Conservation (phyloP, 2,329 filamentous ascomycete genomes). For the Aspergillus sp. region DNA sequence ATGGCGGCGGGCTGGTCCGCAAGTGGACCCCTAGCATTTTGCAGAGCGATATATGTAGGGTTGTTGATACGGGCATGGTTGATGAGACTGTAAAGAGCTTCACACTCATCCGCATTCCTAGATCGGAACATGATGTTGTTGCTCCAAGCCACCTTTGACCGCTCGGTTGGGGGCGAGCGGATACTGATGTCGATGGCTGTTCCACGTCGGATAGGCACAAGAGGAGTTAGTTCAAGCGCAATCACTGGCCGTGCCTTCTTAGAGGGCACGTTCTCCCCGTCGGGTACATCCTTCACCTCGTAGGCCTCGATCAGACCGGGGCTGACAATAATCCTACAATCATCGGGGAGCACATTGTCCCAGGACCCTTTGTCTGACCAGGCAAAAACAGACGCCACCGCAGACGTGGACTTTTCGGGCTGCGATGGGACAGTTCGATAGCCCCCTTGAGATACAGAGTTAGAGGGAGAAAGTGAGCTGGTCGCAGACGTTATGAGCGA, state of each 20-base stretch:
- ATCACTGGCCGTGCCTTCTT: conserved; percentile 51
- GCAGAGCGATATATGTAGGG: conserved; percentile 77
- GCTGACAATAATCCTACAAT: conserved; percentile 63
- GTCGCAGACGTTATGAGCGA: conserved; percentile 43
- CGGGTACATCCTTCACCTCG: conserved; percentile 49
- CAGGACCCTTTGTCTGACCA: conserved; percentile 65
- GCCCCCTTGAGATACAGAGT: conserved; percentile 76
- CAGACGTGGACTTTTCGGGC: conserved; percentile 51
- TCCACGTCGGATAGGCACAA: conserved; percentile 85
- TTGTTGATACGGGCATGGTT: conserved; percentile 90
- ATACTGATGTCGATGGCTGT: conserved; percentile 94
- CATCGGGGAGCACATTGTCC: conserved; percentile 61
- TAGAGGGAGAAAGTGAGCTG: conserved; percentile 71
- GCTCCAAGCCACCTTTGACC: conserved; percentile 67
- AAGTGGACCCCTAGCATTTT: conserved; percentile 65
- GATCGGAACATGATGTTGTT: conserved; percentile 92
- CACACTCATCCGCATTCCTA: conserved; percentile 72
- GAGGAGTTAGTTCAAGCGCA: conserved; percentile 82
- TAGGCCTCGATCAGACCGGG: conserved; percentile 66
- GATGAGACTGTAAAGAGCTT: conserved; percentile 78
- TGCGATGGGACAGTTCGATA: conserved; percentile 55
- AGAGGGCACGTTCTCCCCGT: conserved; percentile 18
- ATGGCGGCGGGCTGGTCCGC: conserved; percentile 55
- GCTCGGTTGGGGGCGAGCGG: conserved; percentile 74
- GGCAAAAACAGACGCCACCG: conserved; percentile 60